Conservation (phyloP, 2,329 filamentous ascomycete genomes). For the Rhytidhysteron rufulum region DNA sequence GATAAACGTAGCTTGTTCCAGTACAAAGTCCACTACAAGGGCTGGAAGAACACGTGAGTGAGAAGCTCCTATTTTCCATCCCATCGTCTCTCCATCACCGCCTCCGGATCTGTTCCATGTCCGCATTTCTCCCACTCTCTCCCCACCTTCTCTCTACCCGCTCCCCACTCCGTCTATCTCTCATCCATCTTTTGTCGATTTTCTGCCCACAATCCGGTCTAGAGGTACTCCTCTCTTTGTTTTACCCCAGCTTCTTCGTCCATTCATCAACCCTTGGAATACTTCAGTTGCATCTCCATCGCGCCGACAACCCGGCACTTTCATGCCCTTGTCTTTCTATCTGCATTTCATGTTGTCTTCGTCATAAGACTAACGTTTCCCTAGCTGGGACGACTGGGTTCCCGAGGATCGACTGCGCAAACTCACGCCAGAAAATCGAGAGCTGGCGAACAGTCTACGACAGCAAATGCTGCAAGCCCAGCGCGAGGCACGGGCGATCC, state of each 20-base stretch:
- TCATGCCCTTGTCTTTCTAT: neutral
- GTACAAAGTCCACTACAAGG: slow-evolving; percentile 97
- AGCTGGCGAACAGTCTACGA: slow-evolving; percentile 72
- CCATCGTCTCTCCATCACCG: slow-evolving; percentile 2
- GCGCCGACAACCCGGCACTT: too few species aligned
- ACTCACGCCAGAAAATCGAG: slow-evolving; percentile 90
- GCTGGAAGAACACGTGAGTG: slow-evolving; percentile 93
- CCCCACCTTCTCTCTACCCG: neutral
- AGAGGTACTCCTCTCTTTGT: neutral
- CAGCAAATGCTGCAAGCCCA: slow-evolving; percentile 63
- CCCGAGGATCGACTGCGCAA: slow-evolving; percentile 89
- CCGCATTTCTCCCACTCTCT: slow-evolving; percentile 3
- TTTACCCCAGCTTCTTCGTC: neutral
- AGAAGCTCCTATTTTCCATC: neutral
- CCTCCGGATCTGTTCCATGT: slow-evolving; percentile 13
- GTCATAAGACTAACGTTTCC: slow-evolving; percentile 10
- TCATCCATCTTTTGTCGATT: too few species aligned
- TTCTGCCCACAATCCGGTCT: too few species aligned
- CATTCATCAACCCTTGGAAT: neutral
- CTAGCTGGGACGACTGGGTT: slow-evolving; percentile 97
- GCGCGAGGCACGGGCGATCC: slow-evolving; percentile 40
- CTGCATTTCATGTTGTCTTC: neutral
- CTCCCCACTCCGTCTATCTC: too few species aligned
- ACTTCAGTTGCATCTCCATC: too few species aligned
- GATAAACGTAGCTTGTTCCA: slow-evolving; percentile 73